These are phyloP conservation scores for Zostera marina DNA, from an alignment of 116 monocot species.

Conservation along the genomic window DNA sequence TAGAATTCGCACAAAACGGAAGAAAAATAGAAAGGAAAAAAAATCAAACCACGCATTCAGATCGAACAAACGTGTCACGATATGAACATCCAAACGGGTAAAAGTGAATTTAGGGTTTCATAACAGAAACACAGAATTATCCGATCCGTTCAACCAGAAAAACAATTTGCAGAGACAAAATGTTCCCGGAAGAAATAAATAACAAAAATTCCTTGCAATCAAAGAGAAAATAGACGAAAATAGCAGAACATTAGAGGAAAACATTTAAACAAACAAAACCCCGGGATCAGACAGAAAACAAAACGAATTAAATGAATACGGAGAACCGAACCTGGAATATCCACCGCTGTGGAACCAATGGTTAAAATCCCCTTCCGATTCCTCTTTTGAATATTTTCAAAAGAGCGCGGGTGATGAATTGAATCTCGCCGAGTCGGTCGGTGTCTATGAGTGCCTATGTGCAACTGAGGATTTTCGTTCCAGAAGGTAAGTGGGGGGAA, in stretches of 20 bases:
- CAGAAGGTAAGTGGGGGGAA: neutral
- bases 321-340: too few species aligned
- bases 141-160: neutral
- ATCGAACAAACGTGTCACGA: neutral
- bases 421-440: neutral
- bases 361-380: too few species aligned
- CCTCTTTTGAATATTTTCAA: too few species aligned
- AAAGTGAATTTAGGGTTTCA: neutral
- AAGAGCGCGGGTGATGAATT: too few species aligned
- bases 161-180: neutral
- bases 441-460: neutral
- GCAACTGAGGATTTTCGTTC: neutral
- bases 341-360: too few species aligned
- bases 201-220: too few species aligned
- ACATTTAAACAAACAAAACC: too few species aligned
- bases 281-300: too few species aligned
- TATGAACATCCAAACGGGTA: neutral
- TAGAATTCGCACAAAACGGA: neutral
- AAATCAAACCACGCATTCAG: neutral
- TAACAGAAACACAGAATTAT: neutral
- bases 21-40: neutral
- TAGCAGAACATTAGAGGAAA: too few species aligned
- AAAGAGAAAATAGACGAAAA: too few species aligned
- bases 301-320: too few species aligned
- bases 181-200: neutral